Evolutionary conservation across 441 rosid genomes (phyloP).

Genomic region (Adansonia gregorii): DNA sequence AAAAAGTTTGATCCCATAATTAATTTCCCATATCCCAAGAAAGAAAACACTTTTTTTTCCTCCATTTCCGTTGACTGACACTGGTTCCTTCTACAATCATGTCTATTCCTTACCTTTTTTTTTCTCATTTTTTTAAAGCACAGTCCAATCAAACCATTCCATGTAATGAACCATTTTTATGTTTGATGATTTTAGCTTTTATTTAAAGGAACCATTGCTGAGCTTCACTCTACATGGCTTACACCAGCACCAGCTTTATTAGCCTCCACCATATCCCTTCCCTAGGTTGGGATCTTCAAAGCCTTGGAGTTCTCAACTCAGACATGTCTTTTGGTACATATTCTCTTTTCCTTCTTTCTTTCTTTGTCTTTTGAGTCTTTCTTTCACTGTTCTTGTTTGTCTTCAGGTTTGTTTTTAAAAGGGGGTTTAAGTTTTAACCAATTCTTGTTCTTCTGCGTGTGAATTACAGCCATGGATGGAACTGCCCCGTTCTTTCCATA

Average conservation of each 20-base stretch:
- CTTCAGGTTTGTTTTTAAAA: neutral
- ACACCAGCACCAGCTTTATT: neutral
- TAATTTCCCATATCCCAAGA: slow-evolving; percentile 49
- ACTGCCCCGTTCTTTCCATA: slow-evolving; percentile 46
- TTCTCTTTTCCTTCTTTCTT: neutral
- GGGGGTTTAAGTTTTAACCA: neutral
- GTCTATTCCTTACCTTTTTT: neutral
- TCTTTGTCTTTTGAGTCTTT: neutral
- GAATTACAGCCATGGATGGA: slow-evolving; percentile 50
- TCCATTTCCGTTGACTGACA: slow-evolving; percentile 58
- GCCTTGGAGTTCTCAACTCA: slow-evolving; percentile 73
- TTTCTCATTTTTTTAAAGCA: neutral
- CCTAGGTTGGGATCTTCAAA: slow-evolving; percentile 77
- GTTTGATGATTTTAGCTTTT: neutral
- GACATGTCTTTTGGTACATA: slow-evolving; percentile 48
- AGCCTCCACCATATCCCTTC: slow-evolving; percentile 37
- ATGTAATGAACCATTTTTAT: neutral
- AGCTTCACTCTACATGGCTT: slow-evolving; percentile 51
- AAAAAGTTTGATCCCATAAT: neutral
- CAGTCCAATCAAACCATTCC: neutral
- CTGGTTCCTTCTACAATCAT: slow-evolving; percentile 46
- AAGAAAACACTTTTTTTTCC: slow-evolving; percentile 23
- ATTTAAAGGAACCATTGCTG: slow-evolving; percentile 36
- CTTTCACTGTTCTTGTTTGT: slow-evolving; percentile 30
- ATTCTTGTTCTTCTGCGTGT: slow-evolving; percentile 29